phyloP scores from a whole-genome alignment of 768 basidiomycete species.

The Tubosaeta brunneosetosa region DNA sequence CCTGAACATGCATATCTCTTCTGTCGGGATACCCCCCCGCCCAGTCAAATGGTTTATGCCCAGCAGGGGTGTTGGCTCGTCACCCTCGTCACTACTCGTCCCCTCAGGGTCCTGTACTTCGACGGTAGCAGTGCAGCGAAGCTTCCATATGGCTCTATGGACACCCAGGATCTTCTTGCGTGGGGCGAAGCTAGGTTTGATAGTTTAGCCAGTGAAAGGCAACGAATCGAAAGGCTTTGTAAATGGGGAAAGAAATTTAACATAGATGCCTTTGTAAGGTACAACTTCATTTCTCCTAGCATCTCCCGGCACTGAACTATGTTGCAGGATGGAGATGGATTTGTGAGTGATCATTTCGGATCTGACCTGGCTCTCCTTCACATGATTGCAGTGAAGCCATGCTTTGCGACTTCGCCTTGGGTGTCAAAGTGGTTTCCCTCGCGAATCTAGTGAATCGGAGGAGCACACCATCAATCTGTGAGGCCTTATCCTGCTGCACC shows the following conservation, averaged over 20 bases:
- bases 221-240: background rate
- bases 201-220: background rate
- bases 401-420: background rate
- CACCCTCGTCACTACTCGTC: background rate
- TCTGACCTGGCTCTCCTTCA: background rate
- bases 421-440: background rate
- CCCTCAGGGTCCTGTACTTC: background rate
- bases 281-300: background rate
- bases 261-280: slow-evolving; percentile 1
- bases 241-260: background rate
- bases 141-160: background rate
- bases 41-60: background rate
- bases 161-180: background rate
- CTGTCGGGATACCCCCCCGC: too few relatives aligned
- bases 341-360: background rate
- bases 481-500: background rate
- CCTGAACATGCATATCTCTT: background rate
- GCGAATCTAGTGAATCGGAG: background rate
- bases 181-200: background rate
- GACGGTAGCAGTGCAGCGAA: background rate
- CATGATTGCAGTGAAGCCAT: background rate
- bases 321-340: slow-evolving; percentile 1
- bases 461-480: background rate
- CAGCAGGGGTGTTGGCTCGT: background rate
- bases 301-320: background rate